Evolutionary conservation across 208 protist species (phyloP), one percentile per base, ranked within the genome.

Genomic region (Crithidia sp.): DNA sequence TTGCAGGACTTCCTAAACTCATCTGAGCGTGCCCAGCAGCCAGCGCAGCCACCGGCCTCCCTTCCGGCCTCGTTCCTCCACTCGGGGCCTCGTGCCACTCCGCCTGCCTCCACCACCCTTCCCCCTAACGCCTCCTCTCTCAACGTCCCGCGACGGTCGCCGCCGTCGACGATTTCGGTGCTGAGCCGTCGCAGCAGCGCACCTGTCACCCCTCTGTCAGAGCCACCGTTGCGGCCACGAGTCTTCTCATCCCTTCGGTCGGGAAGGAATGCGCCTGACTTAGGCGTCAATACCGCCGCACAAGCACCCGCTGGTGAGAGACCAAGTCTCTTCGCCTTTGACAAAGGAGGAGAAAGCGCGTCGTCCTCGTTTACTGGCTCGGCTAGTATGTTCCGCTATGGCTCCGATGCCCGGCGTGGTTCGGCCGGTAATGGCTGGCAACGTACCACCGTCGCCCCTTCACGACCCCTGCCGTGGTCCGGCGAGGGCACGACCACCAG

Each of bases 1-100:
- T 57, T 82, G 39, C 70, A 70, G 52, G 53, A 63, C 16, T 79
- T 80, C 45, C 58, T 80, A 7, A 73, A 74, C 56, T 54, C 40
- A n/a, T 62, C 70, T 1, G 50, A 2, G 13, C 44, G 40, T 0
- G 57, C 36, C 7, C 36, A 8, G 3, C 54, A 4, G 2, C 45
- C 56, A 45, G 10, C 40, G 19, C 43, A 52, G 44, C 67, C 54
- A 16, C 67, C 67, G 17, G 7, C 61, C 4, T 53, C 61, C 17
- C 59, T 65, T 39, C 67, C 69, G 12, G 19, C 57, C 17, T 44
- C 56, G 4, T 68, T 68, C 19, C 37, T 68, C 5, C 14, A 13
- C 37, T 50, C 41, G 0, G 43, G 40, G 2, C n/a, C 19, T 12
- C 63, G 41, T 7, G 16, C 10, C 56, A 0, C 17, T 19, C 40